A percentile compares a stretch with the other conserved stretches of the same genome.
These are phyloP conservation scores for Breviolum minutum DNA, from an alignment of 73 alveolate genomes.

Conservation along the genomic window DNA sequence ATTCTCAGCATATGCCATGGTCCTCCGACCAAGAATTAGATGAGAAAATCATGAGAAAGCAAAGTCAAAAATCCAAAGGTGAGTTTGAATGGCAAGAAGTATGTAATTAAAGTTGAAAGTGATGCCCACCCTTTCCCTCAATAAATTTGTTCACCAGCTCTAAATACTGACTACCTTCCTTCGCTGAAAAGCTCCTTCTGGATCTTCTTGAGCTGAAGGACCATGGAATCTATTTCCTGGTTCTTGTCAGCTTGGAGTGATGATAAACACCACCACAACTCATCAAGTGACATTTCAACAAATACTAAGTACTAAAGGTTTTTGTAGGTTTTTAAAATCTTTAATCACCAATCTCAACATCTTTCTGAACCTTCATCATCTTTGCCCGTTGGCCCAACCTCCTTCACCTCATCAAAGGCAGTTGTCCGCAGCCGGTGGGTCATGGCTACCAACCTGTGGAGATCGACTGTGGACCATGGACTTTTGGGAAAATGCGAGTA, in stretches of 20 bases:
- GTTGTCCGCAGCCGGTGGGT: slow-evolving; percentile 45
- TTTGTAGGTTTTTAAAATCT: no score
- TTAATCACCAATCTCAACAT: background rate
- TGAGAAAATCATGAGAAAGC: no score
- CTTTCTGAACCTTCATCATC: background rate
- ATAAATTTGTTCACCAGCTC: no score
- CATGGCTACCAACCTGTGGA: slow-evolving; percentile 47
- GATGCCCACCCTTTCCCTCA: no score
- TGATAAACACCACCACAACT: background rate
- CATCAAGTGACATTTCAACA: no score
- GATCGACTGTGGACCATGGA: background rate
- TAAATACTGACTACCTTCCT: background rate
- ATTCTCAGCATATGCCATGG: no score
- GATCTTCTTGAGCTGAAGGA: slow-evolving; percentile 22
- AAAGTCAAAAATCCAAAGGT: no score
- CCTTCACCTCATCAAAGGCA: slow-evolving; percentile 60
- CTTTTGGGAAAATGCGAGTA: no score
- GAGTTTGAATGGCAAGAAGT: no score
- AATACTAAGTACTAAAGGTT: no score
- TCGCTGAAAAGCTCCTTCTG: background rate
- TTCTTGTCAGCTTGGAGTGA: background rate
- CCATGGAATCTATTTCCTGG: slow-evolving; percentile 15
- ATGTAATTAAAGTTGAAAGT: no score
- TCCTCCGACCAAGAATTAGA: no score
- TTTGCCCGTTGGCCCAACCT: slow-evolving; percentile 4